Evolutionary conservation across 768 basidiomycete species (phyloP).

Genomic region (Suillus hirtellus): DNA sequence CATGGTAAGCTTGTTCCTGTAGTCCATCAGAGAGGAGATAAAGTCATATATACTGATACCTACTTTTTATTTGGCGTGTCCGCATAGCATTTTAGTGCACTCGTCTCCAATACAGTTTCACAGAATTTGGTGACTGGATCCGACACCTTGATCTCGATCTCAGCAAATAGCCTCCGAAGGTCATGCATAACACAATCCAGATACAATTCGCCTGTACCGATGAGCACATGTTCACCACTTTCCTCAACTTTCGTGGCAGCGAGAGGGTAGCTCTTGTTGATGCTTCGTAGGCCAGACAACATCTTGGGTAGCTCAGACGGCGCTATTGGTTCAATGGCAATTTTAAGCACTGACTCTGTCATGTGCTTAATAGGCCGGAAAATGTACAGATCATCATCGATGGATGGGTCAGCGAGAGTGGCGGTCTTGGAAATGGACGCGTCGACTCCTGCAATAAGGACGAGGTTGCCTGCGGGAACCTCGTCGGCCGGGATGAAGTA

Average conservation of each 20-base stretch:
- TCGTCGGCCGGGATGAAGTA: conserved; percentile 91
- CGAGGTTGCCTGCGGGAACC: conserved; percentile 88
- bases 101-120: conserved; percentile 97
- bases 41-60: conserved; percentile 27
- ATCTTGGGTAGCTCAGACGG: conserved; percentile 99
- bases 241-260: conserved; percentile 96
- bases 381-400: conserved; percentile 88
- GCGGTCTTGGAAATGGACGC: conserved; percentile 95
- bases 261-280: conserved; percentile 98
- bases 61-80: conserved; percentile 99
- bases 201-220: conserved; percentile 97
- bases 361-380: conserved; percentile 97
- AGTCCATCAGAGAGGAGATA: conserved; percentile 13
- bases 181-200: conserved; percentile 98
- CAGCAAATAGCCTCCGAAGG: conserved; percentile 85
- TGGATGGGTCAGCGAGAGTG: conserved; percentile 71
- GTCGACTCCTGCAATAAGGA: conserved; percentile 91
- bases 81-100: conserved; percentile 97
- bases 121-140: conserved; percentile 98
- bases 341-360: conserved; percentile 94
- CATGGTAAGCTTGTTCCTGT: conserved; percentile 97
- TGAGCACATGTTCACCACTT: conserved; percentile 94
- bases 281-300: conserved; percentile 92
- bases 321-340: conserved; percentile 96
- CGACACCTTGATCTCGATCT: conserved; percentile 99